phyloP scores from a whole-genome alignment of 2,329 filamentous ascomycete species.

The Dothidotthia symphoricarpi region DNA sequence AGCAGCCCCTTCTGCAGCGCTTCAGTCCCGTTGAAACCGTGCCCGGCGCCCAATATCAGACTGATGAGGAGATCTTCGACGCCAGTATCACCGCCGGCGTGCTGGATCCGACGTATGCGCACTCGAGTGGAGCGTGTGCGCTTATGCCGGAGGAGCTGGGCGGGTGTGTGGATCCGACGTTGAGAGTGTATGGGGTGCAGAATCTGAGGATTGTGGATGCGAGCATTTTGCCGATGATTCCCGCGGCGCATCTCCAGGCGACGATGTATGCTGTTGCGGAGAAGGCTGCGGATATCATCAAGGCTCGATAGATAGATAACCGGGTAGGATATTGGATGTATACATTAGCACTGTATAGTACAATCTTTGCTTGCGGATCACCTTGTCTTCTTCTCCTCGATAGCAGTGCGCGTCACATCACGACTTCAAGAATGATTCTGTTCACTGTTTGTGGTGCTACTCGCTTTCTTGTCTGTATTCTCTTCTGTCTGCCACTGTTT shows the following conservation, averaged over 20 bases:
- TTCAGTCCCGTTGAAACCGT: slow-evolving; percentile 29
- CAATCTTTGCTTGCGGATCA: too few species aligned
- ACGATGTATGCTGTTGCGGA: slow-evolving; percentile 29
- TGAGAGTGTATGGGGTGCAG: slow-evolving; percentile 18
- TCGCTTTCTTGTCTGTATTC: too few species aligned
- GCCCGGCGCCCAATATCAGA: slow-evolving; percentile 20
- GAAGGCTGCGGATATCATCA: slow-evolving; percentile 30
- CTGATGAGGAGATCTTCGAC: slow-evolving; percentile 17
- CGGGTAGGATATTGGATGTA: too few species aligned
- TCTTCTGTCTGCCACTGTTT: too few species aligned
- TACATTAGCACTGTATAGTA: too few species aligned
- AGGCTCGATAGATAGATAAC: too few species aligned
- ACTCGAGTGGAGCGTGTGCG: slow-evolving; percentile 15
- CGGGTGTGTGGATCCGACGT: slow-evolving; percentile 15
- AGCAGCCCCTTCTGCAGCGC: slow-evolving; percentile 27
- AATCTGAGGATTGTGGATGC: slow-evolving; percentile 27
- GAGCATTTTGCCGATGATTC: slow-evolving; percentile 19
- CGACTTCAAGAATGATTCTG: too few species aligned
- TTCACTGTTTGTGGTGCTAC: too few species aligned
- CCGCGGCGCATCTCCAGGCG: slow-evolving; percentile 18
- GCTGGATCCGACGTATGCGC: slow-evolving; percentile 13
- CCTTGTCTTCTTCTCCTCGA: too few species aligned
- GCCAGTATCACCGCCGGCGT: slow-evolving; percentile 2
- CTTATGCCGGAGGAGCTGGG: slow-evolving; percentile 24
- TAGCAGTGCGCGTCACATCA: too few species aligned